These are phyloP conservation scores for Aspergillus nidulans DNA, from an alignment of 495 filamentous ascomycete genomes.

Conservation along the genomic window DNA sequence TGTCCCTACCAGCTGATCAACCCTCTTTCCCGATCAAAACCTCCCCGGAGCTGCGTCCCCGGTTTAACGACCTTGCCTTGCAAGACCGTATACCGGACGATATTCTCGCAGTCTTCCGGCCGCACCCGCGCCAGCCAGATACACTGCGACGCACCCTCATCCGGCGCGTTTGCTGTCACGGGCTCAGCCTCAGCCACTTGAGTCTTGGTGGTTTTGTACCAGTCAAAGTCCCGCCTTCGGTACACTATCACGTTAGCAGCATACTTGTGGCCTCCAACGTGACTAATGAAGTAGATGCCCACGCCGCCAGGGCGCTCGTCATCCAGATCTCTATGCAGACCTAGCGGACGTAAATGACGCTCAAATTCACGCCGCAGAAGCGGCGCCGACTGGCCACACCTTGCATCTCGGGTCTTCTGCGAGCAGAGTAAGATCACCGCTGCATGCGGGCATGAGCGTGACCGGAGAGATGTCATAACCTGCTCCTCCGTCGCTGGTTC, in stretches of 20 bases:
- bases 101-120: constrained; percentile 92
- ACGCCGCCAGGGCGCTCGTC: constrained; percentile 87
- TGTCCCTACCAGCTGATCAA: constrained; percentile 75
- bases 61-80: constrained; percentile 94
- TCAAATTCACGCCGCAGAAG: constrained; percentile 82
- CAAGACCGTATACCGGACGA: constrained; percentile 82
- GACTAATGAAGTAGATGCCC: constrained; percentile 91
- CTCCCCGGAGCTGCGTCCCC: constrained; percentile 74
- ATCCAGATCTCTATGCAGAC: constrained; percentile 79
- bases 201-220: constrained; percentile 34
- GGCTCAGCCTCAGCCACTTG: constrained; percentile 25
- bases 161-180: background rate
- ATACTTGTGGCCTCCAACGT: constrained; percentile 51
- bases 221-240: constrained; percentile 57
- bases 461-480: constrained; percentile 51
- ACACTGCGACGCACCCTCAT: constrained; percentile 71
- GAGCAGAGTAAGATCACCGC: constrained; percentile 91
- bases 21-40: constrained; percentile 78
- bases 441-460: constrained; percentile 71
- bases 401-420: constrained; percentile 86
- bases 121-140: constrained; percentile 89
- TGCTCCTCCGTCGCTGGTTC: constrained; percentile 23
- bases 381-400: constrained; percentile 90
- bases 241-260: constrained; percentile 87
- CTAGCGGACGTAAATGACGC: constrained; percentile 78